A percentile compares a stretch with the other conserved stretches of the same genome.
phyloP scores from a whole-genome alignment of 1,284 basidiomycete species.

The Paramarasmius palmivorus region DNA sequence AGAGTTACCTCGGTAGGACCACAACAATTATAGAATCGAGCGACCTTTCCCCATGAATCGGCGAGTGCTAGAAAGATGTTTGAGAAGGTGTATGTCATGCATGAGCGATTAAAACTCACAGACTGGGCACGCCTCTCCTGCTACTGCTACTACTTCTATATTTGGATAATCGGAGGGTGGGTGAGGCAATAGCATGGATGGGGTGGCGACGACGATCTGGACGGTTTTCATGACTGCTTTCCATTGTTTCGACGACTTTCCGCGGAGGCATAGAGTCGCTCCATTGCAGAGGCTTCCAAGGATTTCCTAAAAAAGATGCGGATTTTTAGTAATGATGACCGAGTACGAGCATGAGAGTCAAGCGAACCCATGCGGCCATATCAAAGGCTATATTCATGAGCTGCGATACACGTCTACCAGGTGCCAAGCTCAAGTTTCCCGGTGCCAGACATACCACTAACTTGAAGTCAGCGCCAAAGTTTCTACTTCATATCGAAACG shows the following conservation, averaged over 20 bases:
- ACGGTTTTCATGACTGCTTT: constrained; percentile 55
- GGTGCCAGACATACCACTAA: constrained; percentile 54
- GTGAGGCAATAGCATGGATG: constrained; percentile 54
- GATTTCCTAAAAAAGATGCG: constrained; percentile 50
- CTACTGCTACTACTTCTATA: constrained; percentile 57
- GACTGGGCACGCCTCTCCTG: constrained; percentile 62
- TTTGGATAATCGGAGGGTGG: constrained; percentile 57
- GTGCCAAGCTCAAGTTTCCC: constrained; percentile 55
- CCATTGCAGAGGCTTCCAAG: constrained; percentile 58
- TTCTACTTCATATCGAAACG: too few relatives aligned
- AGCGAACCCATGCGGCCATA: constrained; percentile 58
- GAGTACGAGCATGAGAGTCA: background rate
- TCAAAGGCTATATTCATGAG: constrained; percentile 62
- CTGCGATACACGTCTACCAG: constrained; percentile 56
- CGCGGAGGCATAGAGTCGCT: constrained; percentile 54
- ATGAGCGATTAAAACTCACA: constrained; percentile 29
- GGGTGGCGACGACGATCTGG: constrained; percentile 55
- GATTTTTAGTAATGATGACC: background rate
- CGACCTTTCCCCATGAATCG: constrained; percentile 47
- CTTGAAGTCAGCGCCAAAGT: background rate
- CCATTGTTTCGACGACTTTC: constrained; percentile 58
- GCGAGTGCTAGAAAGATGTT: constrained; percentile 41
- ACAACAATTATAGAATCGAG: constrained; percentile 47
- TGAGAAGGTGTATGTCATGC: background rate
- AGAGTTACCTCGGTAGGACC: constrained; percentile 48